Base-by-base conservation (phyloP, 352 stramenopile genomes). In the Globisporangium alternatum region DNA sequence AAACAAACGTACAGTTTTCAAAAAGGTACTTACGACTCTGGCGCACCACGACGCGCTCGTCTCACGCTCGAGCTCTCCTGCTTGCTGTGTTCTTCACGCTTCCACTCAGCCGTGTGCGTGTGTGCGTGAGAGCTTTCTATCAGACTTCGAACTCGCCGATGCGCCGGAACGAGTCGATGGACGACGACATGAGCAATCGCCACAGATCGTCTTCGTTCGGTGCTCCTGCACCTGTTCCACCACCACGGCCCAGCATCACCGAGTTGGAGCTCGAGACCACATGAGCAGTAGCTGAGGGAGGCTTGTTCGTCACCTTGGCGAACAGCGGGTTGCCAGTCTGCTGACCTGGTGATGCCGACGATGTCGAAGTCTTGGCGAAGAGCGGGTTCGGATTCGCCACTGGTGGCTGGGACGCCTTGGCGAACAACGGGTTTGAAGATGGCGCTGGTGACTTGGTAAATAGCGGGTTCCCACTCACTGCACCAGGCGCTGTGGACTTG, bases 171-270 rank as follows among this genome's bases (percentile, higher is more conserved):
- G 69, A 71, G 44, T 88, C 76, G 51, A 88, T 71, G 4, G 79
- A 86, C 51, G 79, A 88, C n/a, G 80, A 86, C 81, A 93, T 93
- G 25, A 93, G 72, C 47, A 91, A 55, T n/a, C 78, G 76, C 80
- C 83, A 86, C 3, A 91, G 69, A 59, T 88, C 77, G 54, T 93
- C 81, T 70, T 89, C 81, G 8, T 65, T 65, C 5, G 74, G 58
- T 10, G 19, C 28, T n/a, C 61, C 19, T 48, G 70, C 39, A n/a
- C 25, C 43, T n/a, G 41, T 15, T 22, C 21, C 39, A 22, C 21
- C 25, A 7, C 12, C 41, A n/a, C 8, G 41, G 59, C 39, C 49
- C 49, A 55, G 25, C n/a, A 30, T 44, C 30, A 47, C 49, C 56
- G 6, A 58, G 52, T 51, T 37, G 21, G 25, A 37, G 13, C 30